Conservation (phyloP, 805 yeast genomes). For the Jamesozyma spencerorum region DNA sequence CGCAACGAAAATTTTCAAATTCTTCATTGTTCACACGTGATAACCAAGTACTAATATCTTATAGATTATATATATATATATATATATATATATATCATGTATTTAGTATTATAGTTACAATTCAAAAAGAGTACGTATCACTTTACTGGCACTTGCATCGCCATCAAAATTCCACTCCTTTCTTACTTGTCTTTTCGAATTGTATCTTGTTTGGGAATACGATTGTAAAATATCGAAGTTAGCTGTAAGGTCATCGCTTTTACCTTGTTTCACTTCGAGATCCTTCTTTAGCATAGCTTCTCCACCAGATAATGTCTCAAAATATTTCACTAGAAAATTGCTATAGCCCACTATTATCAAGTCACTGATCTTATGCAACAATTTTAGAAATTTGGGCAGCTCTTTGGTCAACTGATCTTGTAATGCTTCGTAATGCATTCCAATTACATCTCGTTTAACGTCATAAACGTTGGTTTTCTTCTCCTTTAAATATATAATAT, state of each 20-base stretch:
- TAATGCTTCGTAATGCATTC: constrained; percentile 22
- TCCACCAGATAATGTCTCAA: constrained; percentile 29
- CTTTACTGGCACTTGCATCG: constrained; percentile 19
- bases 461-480: constrained; percentile 17
- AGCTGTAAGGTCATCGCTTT: constrained; percentile 19
- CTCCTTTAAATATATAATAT: constrained; percentile 21
- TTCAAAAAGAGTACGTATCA: constrained; percentile 23
- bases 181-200: constrained; percentile 25
- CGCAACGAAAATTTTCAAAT: constrained; percentile 1
- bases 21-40: constrained; percentile 1
- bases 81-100: not conserved
- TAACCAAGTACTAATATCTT: not conserved
- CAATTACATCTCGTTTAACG: constrained; percentile 21
- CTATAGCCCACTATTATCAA: constrained; percentile 18
- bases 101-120: too few relatives aligned
- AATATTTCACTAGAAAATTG: constrained; percentile 21
- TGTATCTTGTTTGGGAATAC: constrained; percentile 25
- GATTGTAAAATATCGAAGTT: constrained; percentile 32
- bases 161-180: constrained; percentile 19
- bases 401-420: constrained; percentile 25
- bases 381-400: constrained; percentile 23
- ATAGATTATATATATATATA: not conserved
- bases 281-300: constrained; percentile 20
- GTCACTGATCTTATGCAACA: constrained; percentile 10
- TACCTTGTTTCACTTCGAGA: constrained; percentile 9